Base-by-base conservation (phyloP, 805 yeast genomes). In the Tetrapisispora namnaoensis region DNA sequence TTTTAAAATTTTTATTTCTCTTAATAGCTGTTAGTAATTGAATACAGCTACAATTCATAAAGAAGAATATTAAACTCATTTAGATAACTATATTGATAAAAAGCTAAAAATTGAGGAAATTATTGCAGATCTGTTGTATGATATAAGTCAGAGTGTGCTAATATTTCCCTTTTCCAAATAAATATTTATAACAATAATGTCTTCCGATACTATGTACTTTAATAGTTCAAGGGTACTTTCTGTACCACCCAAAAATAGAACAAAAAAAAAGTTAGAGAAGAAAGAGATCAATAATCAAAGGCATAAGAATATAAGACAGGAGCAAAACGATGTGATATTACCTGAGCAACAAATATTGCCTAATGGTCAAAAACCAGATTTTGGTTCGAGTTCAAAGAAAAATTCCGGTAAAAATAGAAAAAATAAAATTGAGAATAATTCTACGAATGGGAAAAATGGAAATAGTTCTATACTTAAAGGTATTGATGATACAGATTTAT, bases 321-420 rank as follows among this genome's bases (percentile, higher is more conserved):
- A 48, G 20, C 43, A 40, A 27, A 30, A 10, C 6, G 44, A 44
- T 22, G 17, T 38, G 16, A 18, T 34, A 14, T 17, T 38, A 14
- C 44, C 67, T n/a, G 49, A 51, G 42, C 55, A 58, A 18, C 67
- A 64, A 38, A 45, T 51, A 4, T 49, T 64, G 21, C 67, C 67
- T 9, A 63, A 64, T 41, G 68, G 68, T 22, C 60, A 58, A 37
- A 64, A 53, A 43, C 67, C 68, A 18, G 54, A 62, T 53, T 63
- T 64, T 53, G 68, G 68, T 42, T 51, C 57, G 32, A 16, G 17
- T 17, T 39, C 18, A 10, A 42, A 27, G 13, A 45, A 37, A 14
- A 22, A 22, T 47, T 35, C 38, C 17, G n/a, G 17, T 20, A 32
- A 42, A 14, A 40, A 40, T 10, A 42, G 21, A 28, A 42, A 42